phyloP scores from a whole-genome alignment of 2,329 filamentous ascomycete species.

The Microsporum canis region DNA sequence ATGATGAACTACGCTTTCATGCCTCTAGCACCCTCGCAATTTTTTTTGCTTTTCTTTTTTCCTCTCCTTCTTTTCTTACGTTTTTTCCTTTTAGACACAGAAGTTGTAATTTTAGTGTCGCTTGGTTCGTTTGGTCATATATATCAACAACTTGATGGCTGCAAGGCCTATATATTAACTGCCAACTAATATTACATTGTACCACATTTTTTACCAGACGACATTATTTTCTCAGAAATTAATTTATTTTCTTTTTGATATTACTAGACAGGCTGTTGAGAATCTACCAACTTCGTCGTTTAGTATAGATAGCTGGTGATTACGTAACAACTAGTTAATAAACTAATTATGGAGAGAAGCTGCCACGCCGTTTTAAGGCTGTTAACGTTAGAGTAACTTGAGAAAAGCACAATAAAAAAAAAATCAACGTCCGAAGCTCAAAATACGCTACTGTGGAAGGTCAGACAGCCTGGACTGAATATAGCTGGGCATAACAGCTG shows the following conservation, averaged over 20 bases:
- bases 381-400: not conserved
- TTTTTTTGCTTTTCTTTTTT: not conserved
- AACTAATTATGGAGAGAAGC: not conserved
- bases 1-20: not conserved
- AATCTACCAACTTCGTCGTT: too few species aligned
- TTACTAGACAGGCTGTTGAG: not conserved
- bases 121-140: not conserved
- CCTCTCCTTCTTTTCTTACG: not conserved
- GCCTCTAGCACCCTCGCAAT: too few species aligned
- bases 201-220: not conserved
- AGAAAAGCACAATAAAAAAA: not conserved
- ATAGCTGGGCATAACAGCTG: not conserved
- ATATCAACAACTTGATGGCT: not conserved
- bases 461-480: not conserved
- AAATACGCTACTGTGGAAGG: not conserved
- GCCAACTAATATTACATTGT: not conserved
- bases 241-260: not conserved
- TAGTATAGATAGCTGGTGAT: not conserved
- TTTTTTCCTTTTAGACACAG: not conserved
- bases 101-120: not conserved
- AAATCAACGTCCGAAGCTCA: not conserved
- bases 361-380: not conserved
- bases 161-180: not conserved
- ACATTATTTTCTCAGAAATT: not conserved
- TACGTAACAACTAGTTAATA: not conserved